phyloP scores from a whole-genome alignment of 495 filamentous ascomycete genomes.

The Penicillium turbatum region DNA sequence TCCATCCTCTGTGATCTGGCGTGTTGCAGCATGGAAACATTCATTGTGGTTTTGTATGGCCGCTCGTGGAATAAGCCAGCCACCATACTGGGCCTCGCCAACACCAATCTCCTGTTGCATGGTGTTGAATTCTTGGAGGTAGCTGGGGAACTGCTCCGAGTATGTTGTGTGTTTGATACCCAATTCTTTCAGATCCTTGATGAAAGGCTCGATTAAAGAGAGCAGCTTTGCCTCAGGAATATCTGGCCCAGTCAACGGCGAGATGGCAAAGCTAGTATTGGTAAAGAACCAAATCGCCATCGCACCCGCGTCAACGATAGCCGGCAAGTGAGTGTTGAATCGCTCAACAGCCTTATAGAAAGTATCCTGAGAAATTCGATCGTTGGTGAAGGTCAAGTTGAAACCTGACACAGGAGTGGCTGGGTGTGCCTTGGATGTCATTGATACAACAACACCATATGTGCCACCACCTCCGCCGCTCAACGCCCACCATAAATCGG shows the following conservation, averaged over 20 bases:
- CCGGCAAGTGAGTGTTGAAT: constrained; percentile 37
- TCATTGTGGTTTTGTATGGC: no score
- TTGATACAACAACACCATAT: constrained; percentile 54
- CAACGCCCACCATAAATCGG: constrained; percentile 63
- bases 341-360: constrained; percentile 38
- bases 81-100: no score
- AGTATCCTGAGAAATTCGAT: constrained; percentile 26
- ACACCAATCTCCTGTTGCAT: no score
- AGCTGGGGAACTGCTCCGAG: no score
- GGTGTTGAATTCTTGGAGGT: no score
- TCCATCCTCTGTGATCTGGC: no score
- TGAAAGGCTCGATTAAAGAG: background rate
- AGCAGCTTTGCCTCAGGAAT: constrained; percentile 14
- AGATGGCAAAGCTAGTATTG: constrained; percentile 25
- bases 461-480: constrained; percentile 60
- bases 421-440: constrained; percentile 38
- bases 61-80: no score
- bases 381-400: constrained; percentile 19
- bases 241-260: no score
- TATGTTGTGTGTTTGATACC: no score
- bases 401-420: constrained; percentile 30
- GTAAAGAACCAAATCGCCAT: constrained; percentile 31
- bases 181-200: no score
- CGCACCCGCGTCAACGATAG: constrained; percentile 43
- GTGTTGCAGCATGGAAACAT: no score